phyloP scores from a whole-genome alignment of 2,329 filamentous ascomycete species.

The Epichloe sylvatica region DNA sequence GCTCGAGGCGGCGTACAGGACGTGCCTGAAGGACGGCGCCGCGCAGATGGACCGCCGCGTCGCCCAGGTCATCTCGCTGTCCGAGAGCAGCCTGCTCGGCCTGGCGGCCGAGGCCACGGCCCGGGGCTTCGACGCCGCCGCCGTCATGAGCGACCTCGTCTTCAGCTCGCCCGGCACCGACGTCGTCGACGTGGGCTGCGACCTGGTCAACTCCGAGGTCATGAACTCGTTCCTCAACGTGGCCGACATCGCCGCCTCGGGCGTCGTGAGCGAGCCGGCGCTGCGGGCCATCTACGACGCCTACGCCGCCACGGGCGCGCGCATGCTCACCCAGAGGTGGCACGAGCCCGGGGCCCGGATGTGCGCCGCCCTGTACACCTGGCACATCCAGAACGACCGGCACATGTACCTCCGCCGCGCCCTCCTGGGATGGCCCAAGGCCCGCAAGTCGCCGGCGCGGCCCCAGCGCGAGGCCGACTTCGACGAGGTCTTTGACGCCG shows the following conservation, averaged over 20 bases:
- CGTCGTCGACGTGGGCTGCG: slow-evolving; percentile 11
- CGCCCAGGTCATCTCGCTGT: slow-evolving; percentile 9
- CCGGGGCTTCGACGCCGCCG: slow-evolving; percentile 10
- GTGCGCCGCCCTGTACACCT: slow-evolving; percentile 18
- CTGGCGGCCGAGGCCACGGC: slow-evolving; percentile 10
- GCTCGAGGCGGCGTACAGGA: slow-evolving; percentile 5
- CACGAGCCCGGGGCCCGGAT: slow-evolving; percentile 19
- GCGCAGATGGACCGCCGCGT: slow-evolving; percentile 7
- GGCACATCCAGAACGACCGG: slow-evolving; percentile 20
- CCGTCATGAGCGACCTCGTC: slow-evolving; percentile 11
- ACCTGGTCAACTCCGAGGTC: slow-evolving; percentile 11
- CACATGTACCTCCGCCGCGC: slow-evolving; percentile 20
- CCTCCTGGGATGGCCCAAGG: slow-evolving; percentile 16
- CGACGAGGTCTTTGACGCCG: slow-evolving; percentile 17
- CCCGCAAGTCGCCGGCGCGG: slow-evolving; percentile 13
- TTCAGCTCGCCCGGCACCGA: slow-evolving; percentile 11
- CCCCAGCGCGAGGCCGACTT: slow-evolving; percentile 16
- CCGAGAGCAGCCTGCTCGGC: slow-evolving; percentile 11
- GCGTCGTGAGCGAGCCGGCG: slow-evolving; percentile 10
- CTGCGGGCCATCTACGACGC: slow-evolving; percentile 10
- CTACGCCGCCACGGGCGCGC: slow-evolving; percentile 11
- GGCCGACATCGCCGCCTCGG: slow-evolving; percentile 8
- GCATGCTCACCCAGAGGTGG: slow-evolving; percentile 18
- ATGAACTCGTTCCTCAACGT: slow-evolving; percentile 12
- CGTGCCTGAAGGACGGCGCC: not conserved